phyloP scores from a whole-genome alignment of 106 monocot genomes.

The Acanthochlamys bracteata region DNA sequence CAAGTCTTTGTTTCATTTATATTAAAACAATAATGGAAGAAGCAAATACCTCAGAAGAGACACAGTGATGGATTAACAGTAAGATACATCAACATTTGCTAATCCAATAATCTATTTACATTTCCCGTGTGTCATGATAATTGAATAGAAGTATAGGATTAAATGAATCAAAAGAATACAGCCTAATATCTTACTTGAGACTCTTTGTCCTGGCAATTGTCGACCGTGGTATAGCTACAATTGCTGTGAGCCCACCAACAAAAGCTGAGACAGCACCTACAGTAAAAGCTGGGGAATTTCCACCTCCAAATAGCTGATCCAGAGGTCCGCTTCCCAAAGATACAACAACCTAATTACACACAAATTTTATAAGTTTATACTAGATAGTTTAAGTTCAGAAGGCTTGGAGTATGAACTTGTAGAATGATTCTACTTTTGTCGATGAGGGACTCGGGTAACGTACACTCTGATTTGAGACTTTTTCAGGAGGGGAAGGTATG shows the following conservation, averaged over 20 bases:
- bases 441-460: too few species aligned
- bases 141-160: not conserved
- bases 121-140: not conserved
- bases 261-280: constrained; percentile 71
- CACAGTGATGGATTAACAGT: not conserved
- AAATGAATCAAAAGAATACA: constrained; percentile 1
- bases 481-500: too few species aligned
- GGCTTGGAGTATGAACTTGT: not conserved
- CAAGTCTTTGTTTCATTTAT: not conserved
- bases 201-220: constrained; percentile 21
- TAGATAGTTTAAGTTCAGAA: too few species aligned
- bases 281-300: constrained; percentile 79
- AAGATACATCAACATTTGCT: not conserved
- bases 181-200: constrained; percentile 31
- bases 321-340: constrained; percentile 78
- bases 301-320: constrained; percentile 89
- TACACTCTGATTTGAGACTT: too few species aligned
- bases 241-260: constrained; percentile 60
- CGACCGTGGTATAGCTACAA: constrained; percentile 53
- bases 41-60: not conserved
- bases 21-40: not conserved
- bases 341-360: constrained; percentile 48
- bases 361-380: constrained; percentile 1
- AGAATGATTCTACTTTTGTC: too few species aligned
- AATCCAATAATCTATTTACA: constrained; percentile 7